These are phyloP conservation scores for Syzygium aqueum DNA, from an alignment of 345 rosid species.

Conservation along the genomic window DNA sequence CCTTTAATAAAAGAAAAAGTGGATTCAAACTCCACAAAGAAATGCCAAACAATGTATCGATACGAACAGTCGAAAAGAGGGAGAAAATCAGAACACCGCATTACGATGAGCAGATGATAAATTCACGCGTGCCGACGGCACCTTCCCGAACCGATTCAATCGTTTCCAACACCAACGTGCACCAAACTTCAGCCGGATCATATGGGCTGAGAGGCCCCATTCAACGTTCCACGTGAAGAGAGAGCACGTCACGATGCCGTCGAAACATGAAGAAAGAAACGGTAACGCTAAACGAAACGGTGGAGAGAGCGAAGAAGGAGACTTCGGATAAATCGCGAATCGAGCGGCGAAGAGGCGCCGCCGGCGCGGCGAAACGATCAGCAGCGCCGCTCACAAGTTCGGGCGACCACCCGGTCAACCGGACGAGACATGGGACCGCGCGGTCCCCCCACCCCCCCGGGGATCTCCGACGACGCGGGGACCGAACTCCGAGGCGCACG, in stretches of 20 bases:
- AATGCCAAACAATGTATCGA: background rate
- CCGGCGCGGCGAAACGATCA: no score
- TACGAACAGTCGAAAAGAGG: background rate
- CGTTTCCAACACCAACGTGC: background rate
- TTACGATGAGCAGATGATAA: background rate
- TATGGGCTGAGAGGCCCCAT: background rate
- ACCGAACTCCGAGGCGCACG: background rate
- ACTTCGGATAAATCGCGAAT: background rate
- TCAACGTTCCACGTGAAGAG: background rate
- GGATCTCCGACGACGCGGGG: background rate
- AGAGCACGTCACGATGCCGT: background rate
- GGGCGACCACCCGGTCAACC: background rate
- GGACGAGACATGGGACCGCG: background rate
- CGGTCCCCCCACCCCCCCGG: background rate
- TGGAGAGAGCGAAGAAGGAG: background rate
- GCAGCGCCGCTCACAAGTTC: background rate
- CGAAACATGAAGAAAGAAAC: no score
- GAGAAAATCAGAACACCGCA: background rate
- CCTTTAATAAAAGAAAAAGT: background rate
- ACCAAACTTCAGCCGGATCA: background rate
- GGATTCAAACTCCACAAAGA: background rate
- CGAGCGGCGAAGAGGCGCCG: background rate
- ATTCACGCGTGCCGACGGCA: background rate
- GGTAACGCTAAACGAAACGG: background rate
- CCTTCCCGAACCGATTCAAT: background rate